These are phyloP conservation scores for Avena eriantha DNA, from an alignment of 176 grass and related monocot species.

Conservation along the genomic window DNA sequence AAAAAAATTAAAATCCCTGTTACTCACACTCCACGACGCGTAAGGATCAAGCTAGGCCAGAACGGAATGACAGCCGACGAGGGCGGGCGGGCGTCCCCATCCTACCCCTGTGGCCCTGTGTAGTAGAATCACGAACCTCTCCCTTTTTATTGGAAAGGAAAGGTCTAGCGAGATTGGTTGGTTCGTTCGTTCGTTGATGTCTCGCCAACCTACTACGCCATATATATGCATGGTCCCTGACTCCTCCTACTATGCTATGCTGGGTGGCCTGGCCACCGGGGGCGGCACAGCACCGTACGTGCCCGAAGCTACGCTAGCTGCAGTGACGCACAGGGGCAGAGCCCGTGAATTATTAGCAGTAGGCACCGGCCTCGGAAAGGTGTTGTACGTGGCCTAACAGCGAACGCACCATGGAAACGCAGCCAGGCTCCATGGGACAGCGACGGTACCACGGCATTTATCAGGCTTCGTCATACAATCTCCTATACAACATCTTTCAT, in stretches of 20 bases:
- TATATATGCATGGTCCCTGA: not conserved
- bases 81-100: not conserved
- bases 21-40: not conserved
- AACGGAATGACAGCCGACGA: not conserved
- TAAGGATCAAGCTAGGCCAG: constrained; percentile 22
- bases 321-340: not conserved
- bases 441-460: not conserved
- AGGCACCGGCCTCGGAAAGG: not conserved
- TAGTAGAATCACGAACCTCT: not conserved
- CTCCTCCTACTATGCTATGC: not conserved
- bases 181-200: not conserved
- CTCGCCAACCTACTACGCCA: constrained; percentile 25
- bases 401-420: not conserved
- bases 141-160: not conserved
- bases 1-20: not conserved
- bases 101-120: not conserved
- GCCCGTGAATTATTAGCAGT: not conserved
- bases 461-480: not conserved
- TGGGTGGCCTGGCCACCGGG: not conserved
- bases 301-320: not conserved
- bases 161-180: not conserved
- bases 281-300: not conserved
- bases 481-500: not conserved
- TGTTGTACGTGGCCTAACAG: not conserved
- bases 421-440: not conserved